Evolutionary conservation across 202 grass and related monocot species (phyloP).

Genomic region (Zizania palustris): DNA sequence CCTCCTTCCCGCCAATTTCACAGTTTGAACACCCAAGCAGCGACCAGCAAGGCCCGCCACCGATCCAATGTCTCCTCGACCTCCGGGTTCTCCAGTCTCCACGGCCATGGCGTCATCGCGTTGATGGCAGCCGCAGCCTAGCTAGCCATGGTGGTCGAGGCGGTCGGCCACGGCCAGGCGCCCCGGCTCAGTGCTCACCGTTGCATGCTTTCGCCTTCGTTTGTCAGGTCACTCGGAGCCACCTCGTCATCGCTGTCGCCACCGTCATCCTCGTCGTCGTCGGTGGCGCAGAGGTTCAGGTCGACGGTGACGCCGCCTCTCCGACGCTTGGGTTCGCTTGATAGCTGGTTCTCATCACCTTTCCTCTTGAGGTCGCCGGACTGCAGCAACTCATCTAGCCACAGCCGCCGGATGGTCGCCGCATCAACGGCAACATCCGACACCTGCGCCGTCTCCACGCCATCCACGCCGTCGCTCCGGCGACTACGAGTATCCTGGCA

Average conservation of each 20-base stretch:
- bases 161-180: not conserved
- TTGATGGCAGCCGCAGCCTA: not conserved
- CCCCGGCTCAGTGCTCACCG: not conserved
- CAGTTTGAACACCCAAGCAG: conserved; percentile 43
- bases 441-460: not conserved
- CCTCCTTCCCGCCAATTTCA: conserved; percentile 50
- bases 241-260: conserved; percentile 39
- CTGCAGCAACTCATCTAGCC: not conserved
- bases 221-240: conserved; percentile 57
- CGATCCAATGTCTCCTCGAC: conserved; percentile 34
- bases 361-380: conserved; percentile 50
- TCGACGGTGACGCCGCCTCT: conserved; percentile 41
- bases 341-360: not conserved
- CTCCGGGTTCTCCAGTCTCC: not conserved
- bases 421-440: not conserved
- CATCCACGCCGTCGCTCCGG: not conserved
- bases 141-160: conserved; percentile 30
- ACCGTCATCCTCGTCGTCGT: not conserved
- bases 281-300: conserved; percentile 49
- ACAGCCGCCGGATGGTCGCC: not conserved
- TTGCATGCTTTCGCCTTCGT: conserved; percentile 24
- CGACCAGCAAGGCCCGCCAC: not conserved
- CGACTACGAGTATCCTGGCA: not conserved
- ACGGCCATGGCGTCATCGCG: not conserved
- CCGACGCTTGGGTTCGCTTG: conserved; percentile 36